phyloP scores from a whole-genome alignment of 75 land plant species.

The Chamaecyparis obtusa region DNA sequence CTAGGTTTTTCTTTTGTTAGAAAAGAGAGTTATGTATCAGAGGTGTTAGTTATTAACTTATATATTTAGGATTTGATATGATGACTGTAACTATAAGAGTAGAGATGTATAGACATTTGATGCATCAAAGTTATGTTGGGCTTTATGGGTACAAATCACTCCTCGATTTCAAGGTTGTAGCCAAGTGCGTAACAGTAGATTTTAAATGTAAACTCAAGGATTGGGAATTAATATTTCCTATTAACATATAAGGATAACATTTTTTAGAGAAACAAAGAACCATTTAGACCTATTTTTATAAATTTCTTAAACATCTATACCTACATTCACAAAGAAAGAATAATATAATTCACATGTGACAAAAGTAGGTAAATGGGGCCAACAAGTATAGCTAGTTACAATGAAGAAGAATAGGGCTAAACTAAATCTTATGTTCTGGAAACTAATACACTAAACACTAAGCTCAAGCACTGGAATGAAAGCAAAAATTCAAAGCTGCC shows the following conservation, averaged over 20 bases:
- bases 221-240: neutral
- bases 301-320: too few species aligned
- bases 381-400: too few species aligned
- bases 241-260: neutral
- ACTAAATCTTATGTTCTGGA: too few species aligned
- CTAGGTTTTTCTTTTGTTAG: neutral
- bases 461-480: neutral
- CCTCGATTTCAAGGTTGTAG: neutral
- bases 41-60: neutral
- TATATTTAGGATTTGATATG: neutral
- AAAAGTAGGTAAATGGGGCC: too few species aligned
- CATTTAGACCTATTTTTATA: too few species aligned
- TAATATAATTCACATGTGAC: too few species aligned
- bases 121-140: neutral
- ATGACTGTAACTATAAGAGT: too few species aligned
- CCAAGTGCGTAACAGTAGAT: neutral
- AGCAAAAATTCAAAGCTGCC: neutral
- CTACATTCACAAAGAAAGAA: neutral
- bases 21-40: neutral
- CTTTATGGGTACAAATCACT: neutral
- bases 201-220: neutral
- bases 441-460: neutral
- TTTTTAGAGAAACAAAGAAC: too few species aligned
- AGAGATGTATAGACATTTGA: neutral
- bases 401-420: too few species aligned